Base-by-base conservation (phyloP, 192 early-diverging fungal species). In the Podila clonocystis region DNA sequence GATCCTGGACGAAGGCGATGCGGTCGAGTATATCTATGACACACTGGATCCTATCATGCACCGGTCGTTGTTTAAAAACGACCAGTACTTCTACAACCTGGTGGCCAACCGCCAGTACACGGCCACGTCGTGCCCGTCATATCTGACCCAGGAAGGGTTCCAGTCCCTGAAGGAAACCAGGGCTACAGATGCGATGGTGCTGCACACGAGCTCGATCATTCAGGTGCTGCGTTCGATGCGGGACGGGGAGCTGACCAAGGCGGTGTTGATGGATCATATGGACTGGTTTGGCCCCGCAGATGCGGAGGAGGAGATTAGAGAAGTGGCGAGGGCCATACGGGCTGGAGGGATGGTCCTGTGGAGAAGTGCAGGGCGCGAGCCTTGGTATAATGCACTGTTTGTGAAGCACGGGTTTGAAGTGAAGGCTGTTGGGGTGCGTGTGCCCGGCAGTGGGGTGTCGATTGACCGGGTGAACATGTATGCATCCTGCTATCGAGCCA, bases 401-500 rank as follows among this genome's bases (percentile, higher is more conserved):
- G 88, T 90, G 73, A 85, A 85, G 68, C 65, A 89, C 61, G 92
- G 92, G 1, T 95, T 95, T 82, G 59, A 78, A n/a, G 90, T 96
- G 9, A 72, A 89, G 65, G 76, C 93, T n/a, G 78, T 91, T n/a
- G 90, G 89, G 36, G 85, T 95, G 24, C 90, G 94, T 26, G 80
- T 92, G 58, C 88, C 87, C 41, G 88, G 89, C 50, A 86, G 85
- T 34, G 83, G 84, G 50, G 82, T 77, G 58, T 89, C 88, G 15
- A 91, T 95, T 63, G 95, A 94, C 59, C 88, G 93, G n/a, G 94
- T 95, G 52, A 96, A 96, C 84, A 96, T 94, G 93, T 95, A 94
- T 70, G 93, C 92, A 31, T 90, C 89, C 50, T 87, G 90, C 62
- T 91, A 89, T 68, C 85, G 84, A 61, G 91, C 86, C 24, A 83